Evolutionary conservation across 2,329 filamentous ascomycete genomes (phyloP), one percentile per base, ranked within the genome.

Genomic region (Fusarium sp.): DNA sequence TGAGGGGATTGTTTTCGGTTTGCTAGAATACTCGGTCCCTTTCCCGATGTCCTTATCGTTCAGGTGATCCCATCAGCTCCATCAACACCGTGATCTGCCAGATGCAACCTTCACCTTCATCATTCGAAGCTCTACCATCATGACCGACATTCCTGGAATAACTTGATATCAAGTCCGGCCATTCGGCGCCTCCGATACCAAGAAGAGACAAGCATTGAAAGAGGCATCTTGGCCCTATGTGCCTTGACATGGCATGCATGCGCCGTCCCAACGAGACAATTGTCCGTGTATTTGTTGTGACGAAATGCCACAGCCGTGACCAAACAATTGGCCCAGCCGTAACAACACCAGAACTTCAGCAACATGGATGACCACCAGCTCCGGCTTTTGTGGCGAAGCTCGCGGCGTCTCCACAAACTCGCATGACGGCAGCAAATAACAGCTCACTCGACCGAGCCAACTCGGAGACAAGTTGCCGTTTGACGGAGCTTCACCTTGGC

Each of bases 321-420:
- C 33, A 31, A 25, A 29, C 57, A 29, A 61, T 52, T 35, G 56
- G 59, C 14, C 13, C 5, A 45, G 29, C 27, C 36, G 61, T 25
- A 65, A 63, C 40, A 62, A 73, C 40, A 50, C 20, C 40, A 54
- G 10, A 50, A 42, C 57, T 27, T 13, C 25, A 42, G 35, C 10
- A 9, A 50, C 31, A 50, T 45, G 40, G 40, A 50, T 29, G 18
- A 27, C 54, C 61, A 62, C 65, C 61, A 70, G 65, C 71, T 63
- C 60, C 59, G 50, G 52, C 29, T 22, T 69, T 47, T 63, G 75
- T 76, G 72, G 71, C 75, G 71, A 73, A 74, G 77, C 74, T 64
- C 54, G 8, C 22, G 33, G 59, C 29, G 59, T 63, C 67, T 70
- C 76, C 74, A 77, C 74, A 57, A 50, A 61, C 31, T 63, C 35